A percentile compares a stretch with the other conserved stretches of the same genome.
phyloP scores from a whole-genome alignment of 257 asterid genomes.

The Perilla frutescens region DNA sequence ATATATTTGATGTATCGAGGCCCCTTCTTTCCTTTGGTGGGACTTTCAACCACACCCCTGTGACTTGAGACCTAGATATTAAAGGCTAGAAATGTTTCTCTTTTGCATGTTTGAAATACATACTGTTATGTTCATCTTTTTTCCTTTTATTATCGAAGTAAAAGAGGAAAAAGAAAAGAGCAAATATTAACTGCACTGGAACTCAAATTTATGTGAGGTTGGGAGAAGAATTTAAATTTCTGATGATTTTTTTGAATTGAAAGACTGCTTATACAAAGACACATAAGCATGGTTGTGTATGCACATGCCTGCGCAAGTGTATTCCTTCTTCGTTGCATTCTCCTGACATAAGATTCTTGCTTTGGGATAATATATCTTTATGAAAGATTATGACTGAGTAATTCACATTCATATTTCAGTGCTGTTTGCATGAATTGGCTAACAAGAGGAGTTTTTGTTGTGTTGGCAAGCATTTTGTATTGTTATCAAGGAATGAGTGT shows the following conservation, averaged over 20 bases:
- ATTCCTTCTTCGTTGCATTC: too few species aligned
- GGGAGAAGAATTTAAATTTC: background rate
- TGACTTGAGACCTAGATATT: too few species aligned
- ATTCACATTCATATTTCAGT: conserved; percentile 51
- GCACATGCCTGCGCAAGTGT: too few species aligned
- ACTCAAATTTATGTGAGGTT: background rate
- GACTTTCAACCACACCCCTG: too few species aligned
- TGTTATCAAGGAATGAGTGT: conserved; percentile 76
- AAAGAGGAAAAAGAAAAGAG: too few species aligned
- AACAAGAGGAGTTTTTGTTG: conserved; percentile 87
- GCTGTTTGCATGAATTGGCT: conserved; percentile 88
- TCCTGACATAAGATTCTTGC: too few species aligned
- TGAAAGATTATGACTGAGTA: too few species aligned
- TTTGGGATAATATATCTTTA: too few species aligned
- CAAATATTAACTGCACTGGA: too few species aligned
- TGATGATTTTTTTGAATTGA: conserved; percentile 9
- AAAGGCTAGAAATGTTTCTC: background rate
- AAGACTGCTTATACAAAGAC: background rate
- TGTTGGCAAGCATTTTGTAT: conserved; percentile 81
- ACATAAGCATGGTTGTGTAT: too few species aligned
- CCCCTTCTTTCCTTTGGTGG: conserved; percentile 1
- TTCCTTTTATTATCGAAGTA: background rate
- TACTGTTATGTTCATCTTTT: too few species aligned
- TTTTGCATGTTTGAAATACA: background rate
- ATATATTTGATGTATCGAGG: background rate